Evolutionary conservation across 257 asterid genomes (phyloP).

Genomic region (Scutellaria minor): DNA sequence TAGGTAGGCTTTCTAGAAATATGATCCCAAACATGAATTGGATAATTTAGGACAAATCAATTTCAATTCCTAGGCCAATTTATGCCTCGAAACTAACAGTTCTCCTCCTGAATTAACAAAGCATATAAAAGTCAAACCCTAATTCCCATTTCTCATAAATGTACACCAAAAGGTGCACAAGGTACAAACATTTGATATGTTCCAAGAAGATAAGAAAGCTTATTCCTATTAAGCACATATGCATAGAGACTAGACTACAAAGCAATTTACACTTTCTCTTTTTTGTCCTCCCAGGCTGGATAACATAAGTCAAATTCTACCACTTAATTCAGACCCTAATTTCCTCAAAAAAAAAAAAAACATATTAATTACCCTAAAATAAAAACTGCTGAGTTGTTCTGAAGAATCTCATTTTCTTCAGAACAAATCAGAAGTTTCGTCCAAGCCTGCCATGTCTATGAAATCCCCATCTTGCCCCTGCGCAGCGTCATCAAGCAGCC

Average conservation of each 20-base stretch:
- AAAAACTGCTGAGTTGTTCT: slow-evolving; percentile 47
- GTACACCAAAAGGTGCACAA: slow-evolving; percentile 35
- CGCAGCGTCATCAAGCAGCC: slow-evolving; percentile 76
- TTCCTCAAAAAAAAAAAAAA: neutral
- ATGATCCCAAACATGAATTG: neutral
- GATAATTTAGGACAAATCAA: slow-evolving; percentile 10
- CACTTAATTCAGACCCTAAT: slow-evolving; percentile 27
- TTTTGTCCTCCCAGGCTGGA: slow-evolving; percentile 23
- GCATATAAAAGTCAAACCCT: slow-evolving; percentile 35
- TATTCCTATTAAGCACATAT: slow-evolving; percentile 38
- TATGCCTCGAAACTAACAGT: neutral
- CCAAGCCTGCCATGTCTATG: slow-evolving; percentile 55
- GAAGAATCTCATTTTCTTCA: slow-evolving; percentile 43
- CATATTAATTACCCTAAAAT: neutral
- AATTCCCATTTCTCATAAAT: slow-evolving; percentile 34
- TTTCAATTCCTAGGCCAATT: slow-evolving; percentile 12
- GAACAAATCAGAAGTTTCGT: slow-evolving; percentile 78
- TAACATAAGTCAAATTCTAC: neutral
- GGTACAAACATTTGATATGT: slow-evolving; percentile 31
- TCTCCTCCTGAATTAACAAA: neutral
- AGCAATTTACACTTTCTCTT: slow-evolving; percentile 38
- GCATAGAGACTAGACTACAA: slow-evolving; percentile 32
- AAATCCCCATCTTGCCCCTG: slow-evolving; percentile 69
- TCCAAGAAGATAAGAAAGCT: slow-evolving; percentile 21
- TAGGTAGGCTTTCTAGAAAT: too few species aligned